Evolutionary conservation across 768 basidiomycete species (phyloP).

Genomic region (Serendipita sp.): DNA sequence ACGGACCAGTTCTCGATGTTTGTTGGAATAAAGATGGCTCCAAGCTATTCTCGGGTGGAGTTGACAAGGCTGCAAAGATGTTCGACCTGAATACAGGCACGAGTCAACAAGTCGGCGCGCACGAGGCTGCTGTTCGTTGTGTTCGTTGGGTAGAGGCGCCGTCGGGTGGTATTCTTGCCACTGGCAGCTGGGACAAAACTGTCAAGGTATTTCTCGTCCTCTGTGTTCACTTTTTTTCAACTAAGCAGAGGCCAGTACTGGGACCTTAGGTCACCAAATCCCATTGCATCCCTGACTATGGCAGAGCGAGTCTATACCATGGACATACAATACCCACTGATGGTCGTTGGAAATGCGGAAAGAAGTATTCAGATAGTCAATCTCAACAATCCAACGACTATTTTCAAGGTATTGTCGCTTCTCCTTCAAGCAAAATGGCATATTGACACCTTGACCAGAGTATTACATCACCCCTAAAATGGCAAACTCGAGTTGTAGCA

Average conservation of each 20-base stretch:
- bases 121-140: conserved; percentile 76
- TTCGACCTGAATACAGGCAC: conserved; percentile 80
- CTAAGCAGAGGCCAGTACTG: conserved; percentile 50
- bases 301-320: conserved; percentile 84
- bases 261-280: conserved; percentile 66
- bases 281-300: conserved; percentile 65
- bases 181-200: conserved; percentile 97
- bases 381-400: conserved; percentile 59
- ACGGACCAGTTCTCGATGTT: conserved; percentile 74
- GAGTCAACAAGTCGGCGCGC: conserved; percentile 69
- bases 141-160: conserved; percentile 70
- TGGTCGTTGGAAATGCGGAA: conserved; percentile 90
- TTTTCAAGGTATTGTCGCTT: conserved; percentile 48
- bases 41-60: conserved; percentile 83
- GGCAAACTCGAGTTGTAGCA: conserved; percentile 78
- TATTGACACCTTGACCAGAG: conserved; percentile 30
- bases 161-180: conserved; percentile 62
- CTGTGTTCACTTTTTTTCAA: neutral
- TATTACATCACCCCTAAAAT: conserved; percentile 75
- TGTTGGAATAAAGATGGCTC: conserved; percentile 94
- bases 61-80: conserved; percentile 90
- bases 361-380: conserved; percentile 84
- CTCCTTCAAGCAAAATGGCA: neutral
- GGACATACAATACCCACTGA: conserved; percentile 63
- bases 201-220: conserved; percentile 48